Evolutionary conservation across 164 flowering plant species (phyloP), one percentile per base, ranked within the genome.

Genomic region (Dillenia suffruticosa): DNA sequence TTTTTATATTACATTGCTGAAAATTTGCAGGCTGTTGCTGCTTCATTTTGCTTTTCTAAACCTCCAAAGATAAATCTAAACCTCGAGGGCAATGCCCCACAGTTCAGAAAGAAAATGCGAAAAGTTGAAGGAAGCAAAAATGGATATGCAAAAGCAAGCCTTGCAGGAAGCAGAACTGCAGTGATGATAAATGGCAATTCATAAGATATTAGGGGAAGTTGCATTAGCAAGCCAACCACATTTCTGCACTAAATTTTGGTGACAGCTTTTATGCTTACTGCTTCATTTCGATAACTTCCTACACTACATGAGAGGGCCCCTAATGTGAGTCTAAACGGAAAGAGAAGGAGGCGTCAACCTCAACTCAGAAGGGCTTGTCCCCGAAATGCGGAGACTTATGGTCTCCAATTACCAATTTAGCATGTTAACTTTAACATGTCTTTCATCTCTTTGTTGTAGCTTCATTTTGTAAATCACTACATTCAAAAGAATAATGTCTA

Each of bases 61-160:
- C 98, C 96, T n/a, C 98, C 97, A 0, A 91, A 87, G 75, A 74
- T 95, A 10, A 77, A 77, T 66, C 79, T 95, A 26, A 78, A 65
- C 68, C 71, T 94, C 16, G 92, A 91, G 70, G 91, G 99, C 75
- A 88, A 67, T 54, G 92, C 96, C 10, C 84, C 97, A 46, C 89
- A 89, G 66, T 82, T 82, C 54, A 86, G 89, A 70, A 89, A 85
- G 79, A 93, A 83, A 65, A 57, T 5, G 56, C 73, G 74, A 0
- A 79, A 71, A 68, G 73, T 63, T 26, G 83, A 78, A 46, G 82
- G 92, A 57, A 70, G 71, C 49, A 70, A 81, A 9, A 76, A 86
- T 60, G 83, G 89, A 49, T 85, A 86, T 75, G 74, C 54, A 74
- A 71, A 24, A 76, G 63, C 75, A 90, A 84, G 49, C 96, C 96